Conservation (phyloP, 2,329 filamentous ascomycete species). For the Aschersonia sp. region DNA sequence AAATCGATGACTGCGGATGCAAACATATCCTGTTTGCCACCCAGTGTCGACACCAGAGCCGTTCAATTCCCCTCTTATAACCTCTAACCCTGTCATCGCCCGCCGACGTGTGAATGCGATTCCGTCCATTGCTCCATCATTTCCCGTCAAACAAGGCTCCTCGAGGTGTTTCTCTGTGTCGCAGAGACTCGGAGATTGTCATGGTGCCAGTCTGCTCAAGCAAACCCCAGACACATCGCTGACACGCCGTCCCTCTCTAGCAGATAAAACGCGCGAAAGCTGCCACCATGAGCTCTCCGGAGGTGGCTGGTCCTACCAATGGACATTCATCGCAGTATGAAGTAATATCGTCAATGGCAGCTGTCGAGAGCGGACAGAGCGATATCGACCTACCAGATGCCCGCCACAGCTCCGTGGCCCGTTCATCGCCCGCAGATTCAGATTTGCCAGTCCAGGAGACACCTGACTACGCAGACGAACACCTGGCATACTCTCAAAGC, state of each 20-base stretch:
- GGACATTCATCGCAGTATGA: conserved; percentile 46
- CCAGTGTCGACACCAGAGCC: conserved; percentile 10
- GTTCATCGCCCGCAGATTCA: conserved; percentile 27
- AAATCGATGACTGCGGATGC: conserved; percentile 17
- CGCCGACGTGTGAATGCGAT: conserved; percentile 28
- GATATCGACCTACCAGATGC: conserved; percentile 68
- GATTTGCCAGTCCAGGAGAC: conserved; percentile 24
- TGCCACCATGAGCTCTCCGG: conserved; percentile 49
- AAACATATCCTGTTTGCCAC: conserved; percentile 9
- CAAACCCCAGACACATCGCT: conserved; percentile 12
- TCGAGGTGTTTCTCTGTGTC: conserved; percentile 12
- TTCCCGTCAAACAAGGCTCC: conserved; percentile 7
- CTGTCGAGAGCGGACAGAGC: conserved; percentile 18
- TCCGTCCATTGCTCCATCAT: conserved; percentile 20
- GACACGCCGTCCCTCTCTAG: conserved; percentile 19
- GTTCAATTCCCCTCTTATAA: conserved; percentile 25
- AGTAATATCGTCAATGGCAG: conserved; percentile 23
- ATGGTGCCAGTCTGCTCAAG: conserved; percentile 8
- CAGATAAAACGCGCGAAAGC: conserved; percentile 44
- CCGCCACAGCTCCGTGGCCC: conserved; percentile 39
- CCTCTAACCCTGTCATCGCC: conserved; percentile 33
- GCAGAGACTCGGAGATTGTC: conserved; percentile 11
- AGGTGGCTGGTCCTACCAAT: conserved; percentile 48
- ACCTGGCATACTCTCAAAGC: conserved; percentile 26
- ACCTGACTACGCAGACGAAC: conserved; percentile 23